Base-by-base conservation (phyloP, 148 eudicot genomes). In the Chenopodium album region DNA sequence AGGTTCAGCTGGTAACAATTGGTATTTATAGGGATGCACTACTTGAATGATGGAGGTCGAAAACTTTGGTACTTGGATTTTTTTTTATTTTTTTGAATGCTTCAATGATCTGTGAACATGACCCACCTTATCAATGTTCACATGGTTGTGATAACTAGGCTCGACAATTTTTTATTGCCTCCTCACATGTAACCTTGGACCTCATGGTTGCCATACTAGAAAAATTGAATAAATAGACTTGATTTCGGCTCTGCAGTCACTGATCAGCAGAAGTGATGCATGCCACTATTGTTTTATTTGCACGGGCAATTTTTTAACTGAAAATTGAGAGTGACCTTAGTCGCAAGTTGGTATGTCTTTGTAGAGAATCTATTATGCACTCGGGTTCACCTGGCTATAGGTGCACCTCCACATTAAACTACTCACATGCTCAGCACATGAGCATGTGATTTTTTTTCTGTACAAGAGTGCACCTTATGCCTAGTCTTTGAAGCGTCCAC, bases 71-170 rank as follows among this genome's bases (percentile, higher is more conserved):
- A 73, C 68, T 83, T 73, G 78, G 52, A 34, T 0, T 63, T 63
- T 5, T 20, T 20, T 2, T 6, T 9, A 29, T 41, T 46, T n/a
- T 47, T 14, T 14, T 2, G 74, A 71, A 26, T 17, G 37, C 70
- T 34, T 78, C 82, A 1, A 78, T 67, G 65, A 16, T 79, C n/a
- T 50, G 63, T 71, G 54, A 83, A 52, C 64, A 77, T 82, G 85
- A 75, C 78, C 85, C 78, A 78, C 81, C 76, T 69, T 82, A 71
- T 71, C 75, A 77, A 22, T 63, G 20, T 63, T 73, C 78, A 78
- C 74, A 78, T 78, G 76, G 73, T 71, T 83, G 54, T 83, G 76
- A 83, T 75, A 73, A 59, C 71, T 75, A 71, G 76, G 76, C 54
- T 50, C 64, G 69, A 59, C 63, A 84, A 64, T 14, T 50, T 82